Evolutionary conservation across 306 rosid genomes (phyloP).

Genomic region (Begonia fuchsioides): DNA sequence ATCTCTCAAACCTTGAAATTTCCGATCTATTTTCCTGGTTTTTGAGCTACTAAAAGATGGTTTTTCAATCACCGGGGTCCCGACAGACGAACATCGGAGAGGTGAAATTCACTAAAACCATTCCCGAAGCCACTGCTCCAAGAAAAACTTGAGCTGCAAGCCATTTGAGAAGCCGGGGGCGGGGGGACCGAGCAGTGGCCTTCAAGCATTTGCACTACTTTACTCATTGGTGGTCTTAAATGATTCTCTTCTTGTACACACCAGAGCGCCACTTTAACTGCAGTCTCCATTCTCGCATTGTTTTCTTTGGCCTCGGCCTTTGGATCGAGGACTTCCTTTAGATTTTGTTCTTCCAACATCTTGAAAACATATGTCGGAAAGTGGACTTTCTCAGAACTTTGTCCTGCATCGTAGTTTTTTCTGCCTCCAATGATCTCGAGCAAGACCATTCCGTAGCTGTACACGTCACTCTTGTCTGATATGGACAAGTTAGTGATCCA

Average conservation of each 20-base stretch:
- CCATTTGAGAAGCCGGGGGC: slow-evolving; percentile 8
- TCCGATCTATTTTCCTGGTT: too few relatives aligned
- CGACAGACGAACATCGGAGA: slow-evolving; percentile 17
- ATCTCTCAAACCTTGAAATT: too few relatives aligned
- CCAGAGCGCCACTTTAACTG: slow-evolving; percentile 21
- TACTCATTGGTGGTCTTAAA: slow-evolving; percentile 27
- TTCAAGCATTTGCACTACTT: slow-evolving; percentile 28
- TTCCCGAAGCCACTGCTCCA: slow-evolving; percentile 18
- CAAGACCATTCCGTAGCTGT: slow-evolving; percentile 26
- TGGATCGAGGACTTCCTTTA: slow-evolving; percentile 30
- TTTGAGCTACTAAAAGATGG: neutral
- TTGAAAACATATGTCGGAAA: slow-evolving; percentile 18
- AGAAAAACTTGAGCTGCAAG: slow-evolving; percentile 4
- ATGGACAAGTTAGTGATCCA: slow-evolving; percentile 27
- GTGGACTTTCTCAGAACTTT: slow-evolving; percentile 16
- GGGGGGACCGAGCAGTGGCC: slow-evolving; percentile 12
- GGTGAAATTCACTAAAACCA: slow-evolving; percentile 9
- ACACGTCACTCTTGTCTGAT: slow-evolving; percentile 31
- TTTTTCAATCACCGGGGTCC: slow-evolving; percentile 20
- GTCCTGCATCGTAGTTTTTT: slow-evolving; percentile 12
- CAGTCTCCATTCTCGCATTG: slow-evolving; percentile 16
- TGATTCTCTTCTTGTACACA: slow-evolving; percentile 25
- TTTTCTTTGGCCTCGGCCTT: slow-evolving; percentile 35
- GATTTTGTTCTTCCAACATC: slow-evolving; percentile 36
- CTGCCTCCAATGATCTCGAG: slow-evolving; percentile 26